Evolutionary conservation across 2,329 filamentous ascomycete species (phyloP).

Genomic region (Aspergillus fructus): DNA sequence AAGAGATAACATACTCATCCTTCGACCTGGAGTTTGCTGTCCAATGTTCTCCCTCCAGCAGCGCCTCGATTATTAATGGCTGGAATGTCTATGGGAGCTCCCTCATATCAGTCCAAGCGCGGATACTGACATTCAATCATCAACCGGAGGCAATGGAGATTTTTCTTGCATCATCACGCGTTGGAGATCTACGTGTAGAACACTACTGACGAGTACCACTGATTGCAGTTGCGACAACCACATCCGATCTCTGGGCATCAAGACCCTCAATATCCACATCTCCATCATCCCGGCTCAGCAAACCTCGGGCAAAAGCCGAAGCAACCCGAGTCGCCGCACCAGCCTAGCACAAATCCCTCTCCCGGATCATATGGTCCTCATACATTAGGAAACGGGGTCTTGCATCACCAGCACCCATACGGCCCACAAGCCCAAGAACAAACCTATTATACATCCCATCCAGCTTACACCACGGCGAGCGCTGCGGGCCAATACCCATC

Average conservation of each 20-base stretch:
- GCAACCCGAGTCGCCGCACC: constrained; percentile 62
- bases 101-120: not conserved
- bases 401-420: constrained; percentile 61
- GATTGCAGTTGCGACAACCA: constrained; percentile 31
- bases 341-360: constrained; percentile 45
- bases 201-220: constrained; percentile 11
- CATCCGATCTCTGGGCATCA: constrained; percentile 25
- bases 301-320: constrained; percentile 30
- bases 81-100: not conserved
- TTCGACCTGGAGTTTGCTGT: not conserved
- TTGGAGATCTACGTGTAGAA: not conserved
- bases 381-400: constrained; percentile 40
- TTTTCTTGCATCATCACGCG: not conserved
- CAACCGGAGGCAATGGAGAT: constrained; percentile 1
- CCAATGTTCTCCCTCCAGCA: too few relatives aligned
- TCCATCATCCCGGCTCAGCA: constrained; percentile 30
- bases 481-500: constrained; percentile 81
- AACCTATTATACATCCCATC: constrained; percentile 73
- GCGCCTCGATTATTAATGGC: not conserved
- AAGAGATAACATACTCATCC: not conserved
- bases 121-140: not conserved
- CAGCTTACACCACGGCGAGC: constrained; percentile 80
- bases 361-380: constrained; percentile 32
- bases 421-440: constrained; percentile 68
- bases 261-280: constrained; percentile 30